These are phyloP conservation scores for Ophiostoma fasciatum DNA, from an alignment of 2,329 filamentous ascomycete genomes.

Conservation along the genomic window DNA sequence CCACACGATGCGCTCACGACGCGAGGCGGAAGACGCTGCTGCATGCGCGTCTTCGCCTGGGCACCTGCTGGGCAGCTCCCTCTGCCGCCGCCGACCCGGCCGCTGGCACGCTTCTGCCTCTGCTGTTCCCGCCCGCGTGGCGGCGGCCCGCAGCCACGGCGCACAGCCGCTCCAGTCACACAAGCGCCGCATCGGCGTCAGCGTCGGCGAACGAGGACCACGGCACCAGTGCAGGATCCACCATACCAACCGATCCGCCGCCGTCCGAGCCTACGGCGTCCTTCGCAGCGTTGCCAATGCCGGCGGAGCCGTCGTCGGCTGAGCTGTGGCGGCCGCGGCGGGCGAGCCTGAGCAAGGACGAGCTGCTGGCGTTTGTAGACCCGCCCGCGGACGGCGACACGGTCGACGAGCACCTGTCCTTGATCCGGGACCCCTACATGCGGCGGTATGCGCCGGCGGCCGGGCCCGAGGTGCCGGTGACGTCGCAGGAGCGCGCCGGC, in stretches of 20 bases:
- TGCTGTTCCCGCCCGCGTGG: conserved; percentile 8
- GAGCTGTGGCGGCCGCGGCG: conserved; percentile 3
- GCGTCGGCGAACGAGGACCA: not conserved
- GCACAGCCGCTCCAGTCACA: not conserved
- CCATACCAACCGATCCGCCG: no score
- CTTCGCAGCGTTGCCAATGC: no score
- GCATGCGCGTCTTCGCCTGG: no score
- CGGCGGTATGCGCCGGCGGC: conserved; percentile 37
- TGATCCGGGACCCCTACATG: conserved; percentile 37
- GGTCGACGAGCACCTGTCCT: conserved; percentile 38
- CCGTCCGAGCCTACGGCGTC: no score
- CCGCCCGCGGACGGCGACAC: conserved; percentile 30
- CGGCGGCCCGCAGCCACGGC: no score
- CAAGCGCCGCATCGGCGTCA: not conserved
- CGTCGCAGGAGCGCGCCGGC: conserved; percentile 35
- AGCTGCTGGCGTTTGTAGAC: conserved; percentile 38
- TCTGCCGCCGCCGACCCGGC: conserved; percentile 7
- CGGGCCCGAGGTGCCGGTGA: conserved; percentile 31
- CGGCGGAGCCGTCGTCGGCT: not conserved
- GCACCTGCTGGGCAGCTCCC: no score
- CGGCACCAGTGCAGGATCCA: no score
- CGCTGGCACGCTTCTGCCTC: conserved; percentile 9
- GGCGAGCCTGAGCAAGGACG: conserved; percentile 19
- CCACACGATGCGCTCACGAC: no score
- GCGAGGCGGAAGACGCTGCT: no score